Evolutionary conservation across 495 filamentous ascomycete species (phyloP).

Genomic region (Clavariopsis aquatica): DNA sequence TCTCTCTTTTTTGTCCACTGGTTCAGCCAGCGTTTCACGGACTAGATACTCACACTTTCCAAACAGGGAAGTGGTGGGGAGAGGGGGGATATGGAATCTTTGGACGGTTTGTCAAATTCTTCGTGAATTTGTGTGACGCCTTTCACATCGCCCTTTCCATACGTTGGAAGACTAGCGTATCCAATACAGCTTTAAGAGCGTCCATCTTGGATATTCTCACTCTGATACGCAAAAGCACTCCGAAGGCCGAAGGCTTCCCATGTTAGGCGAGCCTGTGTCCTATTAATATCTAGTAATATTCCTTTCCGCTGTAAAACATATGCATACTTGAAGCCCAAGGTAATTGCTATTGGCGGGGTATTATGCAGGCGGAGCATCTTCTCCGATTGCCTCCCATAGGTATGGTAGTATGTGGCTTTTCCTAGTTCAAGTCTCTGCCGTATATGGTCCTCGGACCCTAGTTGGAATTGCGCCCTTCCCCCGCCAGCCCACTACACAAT

Average conservation of each 20-base stretch:
- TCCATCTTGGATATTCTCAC: background rate
- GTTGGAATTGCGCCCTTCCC: background rate
- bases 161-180: too few species aligned
- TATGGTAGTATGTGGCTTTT: background rate
- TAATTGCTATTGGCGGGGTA: background rate
- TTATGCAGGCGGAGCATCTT: background rate
- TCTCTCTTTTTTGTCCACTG: background rate
- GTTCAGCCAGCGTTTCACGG: background rate
- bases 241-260: background rate
- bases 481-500: background rate
- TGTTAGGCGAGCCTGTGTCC: background rate
- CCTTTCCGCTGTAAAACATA: too few species aligned
- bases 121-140: too few species aligned
- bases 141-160: too few species aligned
- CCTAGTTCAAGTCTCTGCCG: background rate
- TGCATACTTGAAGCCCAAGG: too few species aligned
- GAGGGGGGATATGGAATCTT: too few species aligned
- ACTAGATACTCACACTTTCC: background rate
- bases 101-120: too few species aligned
- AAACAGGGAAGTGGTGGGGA: background rate
- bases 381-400: background rate
- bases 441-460: background rate
- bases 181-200: too few species aligned
- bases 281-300: background rate
- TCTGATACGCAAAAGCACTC: background rate